Evolutionary conservation across 805 yeast species (phyloP).

Genomic region (Metschnikowia cerradonensis): DNA sequence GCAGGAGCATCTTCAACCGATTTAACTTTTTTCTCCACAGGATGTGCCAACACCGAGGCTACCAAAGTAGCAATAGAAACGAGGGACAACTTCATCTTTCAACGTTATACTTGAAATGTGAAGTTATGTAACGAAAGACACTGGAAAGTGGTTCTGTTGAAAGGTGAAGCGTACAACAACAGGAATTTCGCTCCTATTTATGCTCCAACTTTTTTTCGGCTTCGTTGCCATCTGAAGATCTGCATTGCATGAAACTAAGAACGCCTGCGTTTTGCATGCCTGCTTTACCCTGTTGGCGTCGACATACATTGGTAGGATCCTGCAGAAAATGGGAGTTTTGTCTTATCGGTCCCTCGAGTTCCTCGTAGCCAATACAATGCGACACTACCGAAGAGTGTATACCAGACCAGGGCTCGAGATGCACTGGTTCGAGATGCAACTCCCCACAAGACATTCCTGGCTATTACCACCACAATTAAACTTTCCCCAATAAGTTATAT

Average conservation of each 20-base stretch:
- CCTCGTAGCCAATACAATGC: background rate
- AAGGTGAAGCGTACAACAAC: too few species aligned
- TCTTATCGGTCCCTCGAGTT: background rate
- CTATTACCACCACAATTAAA: too few species aligned
- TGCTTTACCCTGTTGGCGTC: background rate
- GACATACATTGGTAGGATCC: background rate
- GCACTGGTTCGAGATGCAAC: background rate
- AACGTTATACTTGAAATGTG: too few species aligned
- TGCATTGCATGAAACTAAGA: background rate
- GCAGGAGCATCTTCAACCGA: background rate
- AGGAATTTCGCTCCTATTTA: too few species aligned
- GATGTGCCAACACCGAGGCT: conserved; percentile 16
- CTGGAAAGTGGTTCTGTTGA: too few species aligned
- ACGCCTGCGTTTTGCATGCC: background rate
- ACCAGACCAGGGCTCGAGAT: too few species aligned
- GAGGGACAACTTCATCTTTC: conserved; percentile 19
- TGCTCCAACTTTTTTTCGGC: background rate
- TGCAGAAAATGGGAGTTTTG: background rate
- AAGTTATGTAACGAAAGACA: too few species aligned
- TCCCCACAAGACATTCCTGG: too few species aligned
- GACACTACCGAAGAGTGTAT: background rate
- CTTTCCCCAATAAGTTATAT: too few species aligned
- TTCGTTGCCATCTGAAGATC: background rate
- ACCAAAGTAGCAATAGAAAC: conserved; percentile 15
- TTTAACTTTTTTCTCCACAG: conserved; percentile 14